A percentile compares a stretch with the other conserved stretches of the same genome.
phyloP scores from a whole-genome alignment of 495 filamentous ascomycete species.

The Halenospora varia region DNA sequence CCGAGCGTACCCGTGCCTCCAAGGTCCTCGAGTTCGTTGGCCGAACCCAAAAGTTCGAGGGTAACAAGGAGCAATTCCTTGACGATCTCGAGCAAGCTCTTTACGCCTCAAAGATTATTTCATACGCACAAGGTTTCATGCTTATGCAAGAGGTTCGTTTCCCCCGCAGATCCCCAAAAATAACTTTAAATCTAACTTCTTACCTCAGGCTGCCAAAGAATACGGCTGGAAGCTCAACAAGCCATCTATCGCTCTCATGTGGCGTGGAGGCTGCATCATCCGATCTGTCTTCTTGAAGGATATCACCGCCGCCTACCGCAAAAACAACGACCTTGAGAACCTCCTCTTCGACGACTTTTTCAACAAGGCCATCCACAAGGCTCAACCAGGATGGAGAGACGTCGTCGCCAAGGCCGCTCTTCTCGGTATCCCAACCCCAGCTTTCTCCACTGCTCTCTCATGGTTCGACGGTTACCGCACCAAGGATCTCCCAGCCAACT shows the following conservation, averaged over 20 bases:
- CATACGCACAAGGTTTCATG: conserved; percentile 99
- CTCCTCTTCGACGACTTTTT: conserved; percentile 98
- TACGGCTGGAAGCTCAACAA: conserved; percentile 99
- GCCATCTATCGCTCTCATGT: conserved; percentile 99
- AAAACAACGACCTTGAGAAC: conserved; percentile 94
- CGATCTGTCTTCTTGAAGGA: conserved; percentile 99
- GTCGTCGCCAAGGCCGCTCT: conserved; percentile 86
- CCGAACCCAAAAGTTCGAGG: conserved; percentile 73
- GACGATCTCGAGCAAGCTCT: conserved; percentile 97
- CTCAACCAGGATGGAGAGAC: conserved; percentile 94
- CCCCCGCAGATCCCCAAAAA: neutral
- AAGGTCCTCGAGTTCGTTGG: conserved; percentile 67
- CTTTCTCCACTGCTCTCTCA: conserved; percentile 91
- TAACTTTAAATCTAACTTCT: conserved; percentile 22
- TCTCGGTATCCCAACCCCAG: conserved; percentile 90
- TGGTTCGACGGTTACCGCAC: conserved; percentile 99
- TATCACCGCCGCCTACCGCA: conserved; percentile 95
- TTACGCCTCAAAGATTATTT: conserved; percentile 99
- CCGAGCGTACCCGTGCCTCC: conserved; percentile 82
- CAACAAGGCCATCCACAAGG: conserved; percentile 96
- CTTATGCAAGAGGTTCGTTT: conserved; percentile 90
- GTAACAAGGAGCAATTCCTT: conserved; percentile 88
- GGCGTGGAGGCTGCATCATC: conserved; percentile 99
- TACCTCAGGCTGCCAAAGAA: conserved; percentile 80
- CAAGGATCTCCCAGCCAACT: conserved; percentile 91